A percentile compares a stretch with the other conserved stretches of the same genome.
These are phyloP conservation scores for Rugonectria rugulosa DNA, from an alignment of 2,329 filamentous ascomycete species.

Conservation along the genomic window DNA sequence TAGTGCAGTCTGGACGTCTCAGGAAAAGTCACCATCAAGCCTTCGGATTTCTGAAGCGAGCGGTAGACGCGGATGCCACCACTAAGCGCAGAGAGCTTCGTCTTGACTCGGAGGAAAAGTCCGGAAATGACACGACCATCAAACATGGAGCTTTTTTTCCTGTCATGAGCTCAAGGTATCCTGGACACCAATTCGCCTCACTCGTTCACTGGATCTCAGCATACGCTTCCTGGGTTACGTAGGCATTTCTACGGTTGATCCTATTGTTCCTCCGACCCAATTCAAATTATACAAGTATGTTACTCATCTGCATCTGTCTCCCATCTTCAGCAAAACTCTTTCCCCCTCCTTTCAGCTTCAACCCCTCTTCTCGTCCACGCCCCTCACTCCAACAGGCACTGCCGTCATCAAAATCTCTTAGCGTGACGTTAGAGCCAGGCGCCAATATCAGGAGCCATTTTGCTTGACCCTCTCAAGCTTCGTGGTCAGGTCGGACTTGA, in stretches of 20 bases:
- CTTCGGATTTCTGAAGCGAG: conserved; percentile 22
- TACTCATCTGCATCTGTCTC: too few relatives aligned
- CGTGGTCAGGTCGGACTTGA: conserved; percentile 12
- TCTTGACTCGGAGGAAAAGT: conserved; percentile 1
- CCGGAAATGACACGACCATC: conserved; percentile 2
- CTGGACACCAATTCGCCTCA: neutral
- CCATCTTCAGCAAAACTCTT: conserved; percentile 4
- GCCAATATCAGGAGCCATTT: conserved; percentile 21
- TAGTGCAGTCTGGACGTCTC: conserved; percentile 32
- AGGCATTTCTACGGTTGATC: neutral
- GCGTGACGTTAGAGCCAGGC: conserved; percentile 36
- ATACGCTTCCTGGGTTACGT: neutral
- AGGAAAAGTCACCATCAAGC: too few relatives aligned
- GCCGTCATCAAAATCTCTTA: conserved; percentile 37
- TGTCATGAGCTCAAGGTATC: neutral
- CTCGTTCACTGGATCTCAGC: too few relatives aligned
- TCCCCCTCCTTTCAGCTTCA: neutral
- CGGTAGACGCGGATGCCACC: conserved; percentile 9
- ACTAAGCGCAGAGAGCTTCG: neutral
- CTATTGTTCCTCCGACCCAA: neutral
- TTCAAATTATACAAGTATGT: too few relatives aligned
- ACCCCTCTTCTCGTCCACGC: conserved; percentile 24
- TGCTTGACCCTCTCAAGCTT: conserved; percentile 22
- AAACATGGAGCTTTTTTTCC: neutral
- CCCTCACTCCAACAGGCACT: conserved; percentile 27